phyloP scores from a whole-genome alignment of 352 stramenopile species.

The Thalassiosira mediterranea region DNA sequence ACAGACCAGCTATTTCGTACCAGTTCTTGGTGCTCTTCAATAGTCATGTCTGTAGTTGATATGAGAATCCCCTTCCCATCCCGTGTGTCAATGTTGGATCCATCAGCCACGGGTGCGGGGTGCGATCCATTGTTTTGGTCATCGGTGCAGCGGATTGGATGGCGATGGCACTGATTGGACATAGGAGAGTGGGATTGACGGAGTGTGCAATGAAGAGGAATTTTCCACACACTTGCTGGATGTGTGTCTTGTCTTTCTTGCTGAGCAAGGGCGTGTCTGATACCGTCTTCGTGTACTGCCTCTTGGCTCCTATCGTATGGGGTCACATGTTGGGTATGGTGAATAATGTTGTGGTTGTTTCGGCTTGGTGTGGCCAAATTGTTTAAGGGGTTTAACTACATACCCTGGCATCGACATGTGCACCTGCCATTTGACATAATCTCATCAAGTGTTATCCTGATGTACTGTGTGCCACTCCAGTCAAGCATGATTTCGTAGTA shows the following conservation, averaged over 20 bases:
- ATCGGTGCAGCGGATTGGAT: slow-evolving; percentile 23
- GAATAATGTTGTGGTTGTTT: slow-evolving; percentile 19
- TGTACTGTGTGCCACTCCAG: slow-evolving; percentile 31
- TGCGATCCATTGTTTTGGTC: slow-evolving; percentile 9
- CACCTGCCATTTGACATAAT: slow-evolving; percentile 41
- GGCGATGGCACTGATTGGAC: slow-evolving; percentile 37
- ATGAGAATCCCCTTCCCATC: too few relatives aligned
- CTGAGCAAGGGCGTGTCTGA: slow-evolving; percentile 1
- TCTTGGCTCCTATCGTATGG: slow-evolving; percentile 45
- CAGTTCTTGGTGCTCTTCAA: too few relatives aligned
- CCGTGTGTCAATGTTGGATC: too few relatives aligned
- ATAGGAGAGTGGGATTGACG: slow-evolving; percentile 33
- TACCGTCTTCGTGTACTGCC: slow-evolving; percentile 37
- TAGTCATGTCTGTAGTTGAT: too few relatives aligned
- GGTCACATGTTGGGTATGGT: slow-evolving; percentile 20
- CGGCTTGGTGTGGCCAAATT: slow-evolving; percentile 26
- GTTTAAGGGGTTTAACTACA: slow-evolving; percentile 19
- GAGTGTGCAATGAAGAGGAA: slow-evolving; percentile 48
- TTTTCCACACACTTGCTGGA: slow-evolving; percentile 53
- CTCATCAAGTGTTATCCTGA: slow-evolving; percentile 50
- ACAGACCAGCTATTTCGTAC: too few relatives aligned
- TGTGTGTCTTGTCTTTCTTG: slow-evolving; percentile 27
- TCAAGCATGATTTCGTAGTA: slow-evolving; percentile 45
- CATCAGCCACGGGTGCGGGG: too few relatives aligned
- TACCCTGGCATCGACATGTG: slow-evolving; percentile 51